phyloP scores from a whole-genome alignment of 208 protist genomes.

The Phytomonas francai region DNA sequence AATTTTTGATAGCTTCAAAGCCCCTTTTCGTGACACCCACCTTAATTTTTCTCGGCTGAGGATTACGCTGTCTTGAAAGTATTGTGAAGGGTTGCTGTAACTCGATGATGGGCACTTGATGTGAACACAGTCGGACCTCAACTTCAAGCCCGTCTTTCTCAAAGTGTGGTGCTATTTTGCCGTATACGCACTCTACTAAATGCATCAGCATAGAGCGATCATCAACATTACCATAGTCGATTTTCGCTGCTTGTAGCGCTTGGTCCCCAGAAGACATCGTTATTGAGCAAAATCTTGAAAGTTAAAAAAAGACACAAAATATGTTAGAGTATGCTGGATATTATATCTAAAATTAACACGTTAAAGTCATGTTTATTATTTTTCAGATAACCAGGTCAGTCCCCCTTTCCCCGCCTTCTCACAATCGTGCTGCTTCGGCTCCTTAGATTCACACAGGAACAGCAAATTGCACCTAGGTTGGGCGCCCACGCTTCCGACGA shows the following conservation, averaged over 20 bases:
- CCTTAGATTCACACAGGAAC: neutral
- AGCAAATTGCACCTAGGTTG: neutral
- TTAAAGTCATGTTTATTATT: neutral
- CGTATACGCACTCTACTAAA: constrained; percentile 14
- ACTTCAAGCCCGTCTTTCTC: constrained; percentile 39
- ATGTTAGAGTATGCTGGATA: neutral
- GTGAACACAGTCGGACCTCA: constrained; percentile 54
- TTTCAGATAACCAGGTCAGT: neutral
- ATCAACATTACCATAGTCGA: neutral
- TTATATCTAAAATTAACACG: neutral
- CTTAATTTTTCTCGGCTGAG: constrained; percentile 10
- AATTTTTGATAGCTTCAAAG: constrained; percentile 28
- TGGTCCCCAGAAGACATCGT: neutral
- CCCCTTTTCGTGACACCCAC: constrained; percentile 30
- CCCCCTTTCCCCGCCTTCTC: neutral
- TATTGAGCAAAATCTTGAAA: neutral
- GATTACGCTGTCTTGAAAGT: neutral
- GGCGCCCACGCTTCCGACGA: constrained; percentile 51
- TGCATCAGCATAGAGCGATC: neutral
- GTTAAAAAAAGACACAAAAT: neutral
- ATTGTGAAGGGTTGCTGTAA: neutral
- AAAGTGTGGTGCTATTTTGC: constrained; percentile 18
- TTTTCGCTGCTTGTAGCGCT: neutral
- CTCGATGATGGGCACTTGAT: constrained; percentile 12
- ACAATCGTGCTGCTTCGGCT: constrained; percentile 16